Evolutionary conservation across 495 filamentous ascomycete genomes (phyloP).

Genomic region (Cudoniella acicularis): DNA sequence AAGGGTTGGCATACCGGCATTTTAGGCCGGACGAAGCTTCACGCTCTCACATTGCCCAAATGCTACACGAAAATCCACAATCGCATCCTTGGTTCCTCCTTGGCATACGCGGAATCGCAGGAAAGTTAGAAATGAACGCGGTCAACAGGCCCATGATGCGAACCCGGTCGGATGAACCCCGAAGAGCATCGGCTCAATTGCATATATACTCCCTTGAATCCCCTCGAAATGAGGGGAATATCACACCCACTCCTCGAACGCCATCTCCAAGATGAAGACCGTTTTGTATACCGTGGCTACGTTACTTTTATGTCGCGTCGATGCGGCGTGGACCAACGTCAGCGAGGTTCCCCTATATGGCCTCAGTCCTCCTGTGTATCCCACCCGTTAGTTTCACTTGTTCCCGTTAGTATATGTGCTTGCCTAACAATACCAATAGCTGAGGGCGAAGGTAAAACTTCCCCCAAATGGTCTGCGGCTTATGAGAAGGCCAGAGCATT

Average conservation of each 20-base stretch:
- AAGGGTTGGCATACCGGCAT: background rate
- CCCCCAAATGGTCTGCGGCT: background rate
- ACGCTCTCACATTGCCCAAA: too few species aligned
- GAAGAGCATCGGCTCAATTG: background rate
- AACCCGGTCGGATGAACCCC: background rate
- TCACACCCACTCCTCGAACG: background rate
- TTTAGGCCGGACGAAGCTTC: background rate
- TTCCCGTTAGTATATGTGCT: background rate
- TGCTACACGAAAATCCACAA: background rate
- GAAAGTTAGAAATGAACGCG: background rate
- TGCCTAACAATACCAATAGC: background rate
- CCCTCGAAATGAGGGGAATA: background rate
- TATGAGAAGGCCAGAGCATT: background rate
- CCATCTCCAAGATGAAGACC: background rate
- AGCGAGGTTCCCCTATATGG: background rate
- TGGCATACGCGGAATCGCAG: background rate
- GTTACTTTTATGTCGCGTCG: background rate
- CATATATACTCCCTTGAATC: background rate
- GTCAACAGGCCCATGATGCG: background rate
- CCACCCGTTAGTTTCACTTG: background rate
- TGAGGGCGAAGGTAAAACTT: background rate
- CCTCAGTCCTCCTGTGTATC: background rate
- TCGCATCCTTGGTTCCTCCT: background rate
- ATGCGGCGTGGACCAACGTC: background rate
- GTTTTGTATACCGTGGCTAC: background rate